These are phyloP conservation scores for Lactifluus hygrophoroides DNA, from an alignment of 768 basidiomycete species.

Conservation along the genomic window DNA sequence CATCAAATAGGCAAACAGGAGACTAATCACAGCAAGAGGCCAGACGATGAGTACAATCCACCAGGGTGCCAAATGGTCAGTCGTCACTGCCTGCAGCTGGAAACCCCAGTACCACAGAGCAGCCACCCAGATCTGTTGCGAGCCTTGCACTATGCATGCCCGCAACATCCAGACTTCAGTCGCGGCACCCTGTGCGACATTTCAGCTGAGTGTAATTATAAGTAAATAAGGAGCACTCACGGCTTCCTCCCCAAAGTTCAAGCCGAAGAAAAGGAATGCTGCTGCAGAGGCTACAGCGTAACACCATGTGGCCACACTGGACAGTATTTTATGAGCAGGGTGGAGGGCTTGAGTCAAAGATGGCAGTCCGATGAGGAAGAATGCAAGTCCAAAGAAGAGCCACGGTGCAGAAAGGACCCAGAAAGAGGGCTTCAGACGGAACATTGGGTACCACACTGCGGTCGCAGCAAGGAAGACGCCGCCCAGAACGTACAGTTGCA, in stretches of 20 bases:
- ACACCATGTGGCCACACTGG: slow-evolving; percentile 78
- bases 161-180: slow-evolving; percentile 91
- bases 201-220: slow-evolving; percentile 9
- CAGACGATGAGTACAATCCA: slow-evolving; percentile 76
- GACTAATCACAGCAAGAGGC: slow-evolving; percentile 70
- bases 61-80: slow-evolving; percentile 61
- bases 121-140: slow-evolving; percentile 93
- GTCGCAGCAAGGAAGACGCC: slow-evolving; percentile 81
- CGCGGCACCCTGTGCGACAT: slow-evolving; percentile 62
- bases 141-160: slow-evolving; percentile 89
- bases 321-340: slow-evolving; percentile 54
- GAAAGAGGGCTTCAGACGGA: slow-evolving; percentile 80
- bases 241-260: slow-evolving; percentile 96
- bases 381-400: slow-evolving; percentile 86
- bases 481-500: slow-evolving; percentile 87
- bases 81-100: slow-evolving; percentile 49
- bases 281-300: slow-evolving; percentile 92
- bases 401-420: slow-evolving; percentile 82
- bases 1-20: slow-evolving; percentile 76
- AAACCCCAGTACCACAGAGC: slow-evolving; percentile 96
- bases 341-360: slow-evolving; percentile 55
- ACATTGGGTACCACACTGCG: slow-evolving; percentile 82
- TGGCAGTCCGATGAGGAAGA: slow-evolving; percentile 86
- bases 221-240: slow-evolving; percentile 32
- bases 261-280: slow-evolving; percentile 87